Evolutionary conservation across 441 rosid genomes (phyloP), one percentile per base, ranked within the genome.

Genomic region (Gossypium trilobum): DNA sequence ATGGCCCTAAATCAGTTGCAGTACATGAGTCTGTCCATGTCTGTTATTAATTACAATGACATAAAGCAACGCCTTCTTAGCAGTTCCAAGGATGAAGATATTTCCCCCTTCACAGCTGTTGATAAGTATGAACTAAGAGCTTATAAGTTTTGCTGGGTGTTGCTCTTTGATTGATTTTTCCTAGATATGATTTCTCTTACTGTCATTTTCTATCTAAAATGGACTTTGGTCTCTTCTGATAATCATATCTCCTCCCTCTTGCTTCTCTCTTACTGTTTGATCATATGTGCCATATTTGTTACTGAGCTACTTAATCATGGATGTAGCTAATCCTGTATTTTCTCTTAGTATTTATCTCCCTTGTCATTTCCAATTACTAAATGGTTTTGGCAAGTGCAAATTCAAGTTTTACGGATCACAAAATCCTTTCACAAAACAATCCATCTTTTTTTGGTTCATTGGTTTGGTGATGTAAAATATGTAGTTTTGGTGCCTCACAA

Each of bases 81-180:
- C 82, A 86, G 95, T 82, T 83, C 90, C 39, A 95, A 95, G 83
- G 99, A 95, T 82, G 99, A 95, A 88, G 98, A 95, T 84, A 87
- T 95, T 61, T 95, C 99, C 23, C 99, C 99, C 46, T 95, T 95
- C 83, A 85, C 98, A 52, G 99, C 97, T 72, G 97, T 95, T 68
- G 99, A 95, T 79, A 92, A 91, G 99, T 95, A 95, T 79, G 86
- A 57, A 22, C 65, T 77, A 29, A 27, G 52, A 13, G n/a, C 48
- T 36, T 19, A 70, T 74, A 77, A 25, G 10, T 50, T 44, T 55
- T 72, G 27, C 39, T 68, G 27, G 51, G 14, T 20, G 20, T 46
- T 77, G 52, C 52, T 68, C 13, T 48, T 46, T 63, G 22, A 27
- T 79, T 46, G 57, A 27, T 67, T 11, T 20, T 73, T 33, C 7